Base-by-base conservation (phyloP, 169 alveolate genomes). In the Perkinsus chesapeaki region DNA sequence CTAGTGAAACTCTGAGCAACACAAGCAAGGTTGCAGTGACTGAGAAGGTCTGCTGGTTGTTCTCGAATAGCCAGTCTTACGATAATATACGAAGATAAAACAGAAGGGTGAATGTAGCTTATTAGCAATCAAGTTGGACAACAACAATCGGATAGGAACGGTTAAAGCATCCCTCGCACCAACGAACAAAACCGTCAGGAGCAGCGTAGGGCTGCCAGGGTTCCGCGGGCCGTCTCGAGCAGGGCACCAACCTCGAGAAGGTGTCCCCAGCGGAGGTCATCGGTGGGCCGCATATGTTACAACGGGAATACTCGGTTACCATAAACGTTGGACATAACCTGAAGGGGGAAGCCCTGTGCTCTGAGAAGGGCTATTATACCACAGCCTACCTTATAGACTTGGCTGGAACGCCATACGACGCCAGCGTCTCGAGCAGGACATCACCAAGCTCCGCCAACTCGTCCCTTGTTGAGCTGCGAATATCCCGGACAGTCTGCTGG, bases 111-210 rank as follows among this genome's bases (percentile, higher is more conserved):
- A 60, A 60, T 1, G 31, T 60, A 34, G 82, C 3, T 5, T 60
- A 23, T 20, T 60, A 60, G 12, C 82, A 60, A 60, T 60, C 82
- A 20, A 60, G 82, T 60, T 60, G 82, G 23, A 60, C 82, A 5
- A 60, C 82, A 60, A 60, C 82, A 60, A 60, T 60, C 82, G 82
- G 82, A 60, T 60, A 60, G 82, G 82, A 60, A 60, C 82, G 82
- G 82, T 60, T 60, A 16, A 60, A 60, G 82, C 82, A 60, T 20
- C 31, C 27, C 31, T 60, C 82, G 82, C 82, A 60, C 82, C 82
- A 60, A 60, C 82, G 82, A 60, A 60, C 82, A 34, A 60, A 60
- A 34, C 82, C 82, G 82, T 60, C 82, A 16, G 82, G 31, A 60
- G 82, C 12, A 34, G 27, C 82, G 31, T 60, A 34, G 3, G 82